Conservation (phyloP, 768 basidiomycete species). For the Leccinum incarnatum region DNA sequence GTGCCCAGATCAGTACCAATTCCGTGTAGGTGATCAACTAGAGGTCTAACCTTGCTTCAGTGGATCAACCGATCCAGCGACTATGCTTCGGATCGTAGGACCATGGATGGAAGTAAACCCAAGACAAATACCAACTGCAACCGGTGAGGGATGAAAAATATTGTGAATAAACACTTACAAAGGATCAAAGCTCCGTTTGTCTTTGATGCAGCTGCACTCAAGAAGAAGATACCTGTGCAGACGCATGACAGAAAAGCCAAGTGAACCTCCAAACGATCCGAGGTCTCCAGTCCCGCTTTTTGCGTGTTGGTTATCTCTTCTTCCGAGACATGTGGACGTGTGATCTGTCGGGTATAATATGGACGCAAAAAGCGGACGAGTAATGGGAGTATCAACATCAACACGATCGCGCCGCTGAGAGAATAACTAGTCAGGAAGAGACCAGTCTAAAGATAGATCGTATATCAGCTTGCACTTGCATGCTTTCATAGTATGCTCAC, state of each 20-base stretch:
- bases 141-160: neutral
- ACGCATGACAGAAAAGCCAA: constrained; percentile 22
- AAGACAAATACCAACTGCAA: constrained; percentile 14
- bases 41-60: constrained; percentile 22
- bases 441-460: constrained; percentile 23
- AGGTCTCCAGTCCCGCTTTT: constrained; percentile 4
- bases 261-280: constrained; percentile 31
- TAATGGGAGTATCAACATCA: constrained; percentile 19
- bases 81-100: constrained; percentile 27
- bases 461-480: neutral
- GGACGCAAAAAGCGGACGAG: constrained; percentile 27
- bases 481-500: constrained; percentile 9
- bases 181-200: constrained; percentile 7
- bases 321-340: neutral
- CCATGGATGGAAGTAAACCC: constrained; percentile 17
- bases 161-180: constrained; percentile 7
- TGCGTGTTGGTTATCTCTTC: neutral
- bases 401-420: constrained; percentile 15
- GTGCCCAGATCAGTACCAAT: neutral
- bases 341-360: constrained; percentile 16
- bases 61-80: constrained; percentile 27
- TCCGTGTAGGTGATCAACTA: too few species aligned
- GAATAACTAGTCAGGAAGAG: constrained; percentile 20
- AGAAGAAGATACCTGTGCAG: constrained; percentile 7
- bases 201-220: constrained; percentile 13